Base-by-base conservation (phyloP, 176 grass and related monocot species). In the Guadua angustifolia region DNA sequence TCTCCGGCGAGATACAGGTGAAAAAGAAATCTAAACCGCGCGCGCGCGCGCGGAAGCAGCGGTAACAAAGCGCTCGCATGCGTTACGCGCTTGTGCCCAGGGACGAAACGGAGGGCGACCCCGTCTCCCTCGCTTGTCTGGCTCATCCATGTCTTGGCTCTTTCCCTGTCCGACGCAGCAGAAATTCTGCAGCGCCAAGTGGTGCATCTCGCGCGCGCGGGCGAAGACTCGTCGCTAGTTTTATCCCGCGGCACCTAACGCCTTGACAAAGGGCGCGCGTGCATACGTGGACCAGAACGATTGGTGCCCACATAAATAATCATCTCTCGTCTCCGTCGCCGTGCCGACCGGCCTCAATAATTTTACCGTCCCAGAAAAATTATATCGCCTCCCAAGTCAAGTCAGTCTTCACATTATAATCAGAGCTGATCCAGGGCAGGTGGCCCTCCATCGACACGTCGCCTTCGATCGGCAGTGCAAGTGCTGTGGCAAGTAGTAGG, bases 281-380 rank as follows among this genome's bases (percentile, higher is more conserved):
- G 81, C 75, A 13, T 63, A 79, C 66, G 68, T 88, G 87, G 75
- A 38, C 81, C 13, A 11, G 52, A 24, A 19, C 88, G 12, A 52
- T 21, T 26, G 87, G 82, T 35, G 16, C 39, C 3, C 64, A 45
- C 62, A 53, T 9, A 45, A 72, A 74, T 77, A 77, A 60, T 82
- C 67, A 1, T 29, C 66, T 36, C 29, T 29, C 29, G 1, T 29
- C 29, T 29, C 1, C 66, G 73, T 79, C 81, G 36, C 62, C 71
- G 17, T 82, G 88, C 71, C 88, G 72, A 76, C 72, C 78, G 21
- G 56, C 59, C 78, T 4, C 65, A 64, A 86, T 49, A 67, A 6
- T 84, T 74, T 78, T 74, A 81, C 85, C 38, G 25, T 14, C 50
- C 25, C 33, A 39, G 19, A 75, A 56, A 57, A 68, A 84, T 44